These are phyloP conservation scores for Populus tomentosa DNA, from an alignment of 441 rosid species.

Conservation along the genomic window DNA sequence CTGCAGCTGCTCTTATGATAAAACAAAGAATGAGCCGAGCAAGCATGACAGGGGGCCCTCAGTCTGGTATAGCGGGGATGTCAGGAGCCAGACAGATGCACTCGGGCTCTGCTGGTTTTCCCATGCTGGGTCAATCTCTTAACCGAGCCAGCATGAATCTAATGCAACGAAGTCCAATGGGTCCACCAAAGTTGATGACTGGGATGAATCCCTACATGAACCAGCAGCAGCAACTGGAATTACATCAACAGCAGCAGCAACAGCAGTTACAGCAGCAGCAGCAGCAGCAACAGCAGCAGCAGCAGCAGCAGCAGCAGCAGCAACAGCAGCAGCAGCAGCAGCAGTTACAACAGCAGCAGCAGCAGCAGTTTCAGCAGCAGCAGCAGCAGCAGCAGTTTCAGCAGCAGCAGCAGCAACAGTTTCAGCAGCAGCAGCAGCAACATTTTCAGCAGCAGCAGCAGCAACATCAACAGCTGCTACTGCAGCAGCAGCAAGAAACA, in stretches of 20 bases:
- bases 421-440: conserved; percentile 27
- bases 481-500: conserved; percentile 19
- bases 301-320: conserved; percentile 25
- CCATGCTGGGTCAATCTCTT: conserved; percentile 59
- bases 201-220: conserved; percentile 69
- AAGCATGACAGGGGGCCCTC: conserved; percentile 51
- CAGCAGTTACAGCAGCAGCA: conserved; percentile 14
- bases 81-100: conserved; percentile 73
- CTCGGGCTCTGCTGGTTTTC: conserved; percentile 53
- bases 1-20: conserved; percentile 32
- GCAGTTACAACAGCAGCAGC: conserved; percentile 32
- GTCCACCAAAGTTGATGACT: conserved; percentile 77
- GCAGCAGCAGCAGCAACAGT: conserved; percentile 11
- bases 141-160: conserved; percentile 57
- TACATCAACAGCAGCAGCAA: conserved; percentile 18
- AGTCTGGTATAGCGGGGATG: conserved; percentile 61
- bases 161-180: conserved; percentile 62
- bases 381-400: conserved; percentile 32
- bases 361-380: conserved; percentile 4
- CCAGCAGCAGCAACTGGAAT: conserved; percentile 49
- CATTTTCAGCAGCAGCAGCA: conserved; percentile 25
- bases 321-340: conserved; percentile 24
- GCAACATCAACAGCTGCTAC: conserved; percentile 31
- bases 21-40: conserved; percentile 35
- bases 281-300: conserved; percentile 30